These are phyloP conservation scores for Phytomonas sp. DNA, from an alignment of 208 protist genomes.

Conservation along the genomic window DNA sequence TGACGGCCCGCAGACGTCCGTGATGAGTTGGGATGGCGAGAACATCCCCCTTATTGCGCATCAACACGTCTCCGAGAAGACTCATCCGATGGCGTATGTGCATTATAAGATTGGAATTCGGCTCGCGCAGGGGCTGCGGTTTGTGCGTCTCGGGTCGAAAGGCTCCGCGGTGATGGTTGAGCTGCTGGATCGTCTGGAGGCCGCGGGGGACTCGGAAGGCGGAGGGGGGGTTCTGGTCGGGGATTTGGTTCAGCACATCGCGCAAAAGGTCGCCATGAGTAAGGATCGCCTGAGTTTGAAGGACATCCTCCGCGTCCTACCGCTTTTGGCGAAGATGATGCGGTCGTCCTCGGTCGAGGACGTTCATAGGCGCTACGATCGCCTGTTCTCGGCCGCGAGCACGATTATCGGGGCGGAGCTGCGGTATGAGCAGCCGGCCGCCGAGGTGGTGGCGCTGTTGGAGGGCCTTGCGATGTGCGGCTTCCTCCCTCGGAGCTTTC, in stretches of 20 bases:
- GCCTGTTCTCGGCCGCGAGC: conserved; percentile 36
- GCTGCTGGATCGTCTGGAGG: conserved; percentile 38
- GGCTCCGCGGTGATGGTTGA: conserved; percentile 37
- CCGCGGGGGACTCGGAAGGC: background rate
- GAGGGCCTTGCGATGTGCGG: conserved; percentile 60
- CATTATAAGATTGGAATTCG: conserved; percentile 64
- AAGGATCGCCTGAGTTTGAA: conserved; percentile 31
- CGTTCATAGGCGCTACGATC: conserved; percentile 24
- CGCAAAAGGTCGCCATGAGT: conserved; percentile 37
- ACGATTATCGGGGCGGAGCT: conserved; percentile 48
- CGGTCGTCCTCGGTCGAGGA: background rate
- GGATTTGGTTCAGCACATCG: conserved; percentile 67
- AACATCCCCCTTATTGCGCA: conserved; percentile 61
- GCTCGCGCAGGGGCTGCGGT: conserved; percentile 65
- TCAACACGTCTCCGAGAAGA: conserved; percentile 47
- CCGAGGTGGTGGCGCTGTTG: conserved; percentile 30
- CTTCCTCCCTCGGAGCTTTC: conserved; percentile 39
- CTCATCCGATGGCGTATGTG: conserved; percentile 44
- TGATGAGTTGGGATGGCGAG: conserved; percentile 63
- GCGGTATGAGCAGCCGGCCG: conserved; percentile 19
- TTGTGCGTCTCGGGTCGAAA: conserved; percentile 28
- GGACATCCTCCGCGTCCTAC: conserved; percentile 56
- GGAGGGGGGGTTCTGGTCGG: conserved; percentile 21
- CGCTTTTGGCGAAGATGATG: conserved; percentile 33
- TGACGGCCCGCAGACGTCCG: conserved; percentile 28